Conservation (phyloP, 331 rosid species). For the Telfairia occidentalis region DNA sequence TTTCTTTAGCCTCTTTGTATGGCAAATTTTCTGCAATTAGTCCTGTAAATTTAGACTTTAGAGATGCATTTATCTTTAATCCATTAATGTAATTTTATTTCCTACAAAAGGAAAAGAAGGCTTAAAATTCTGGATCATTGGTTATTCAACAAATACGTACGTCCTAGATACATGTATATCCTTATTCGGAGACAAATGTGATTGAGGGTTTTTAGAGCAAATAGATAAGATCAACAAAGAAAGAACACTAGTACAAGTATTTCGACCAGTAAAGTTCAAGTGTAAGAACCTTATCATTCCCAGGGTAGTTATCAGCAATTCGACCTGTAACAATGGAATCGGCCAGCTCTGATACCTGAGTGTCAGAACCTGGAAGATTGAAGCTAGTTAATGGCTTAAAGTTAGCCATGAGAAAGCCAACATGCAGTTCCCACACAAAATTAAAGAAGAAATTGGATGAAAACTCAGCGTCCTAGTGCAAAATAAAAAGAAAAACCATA, state of each 20-base stretch:
- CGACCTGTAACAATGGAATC: conserved; percentile 50
- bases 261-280: not conserved
- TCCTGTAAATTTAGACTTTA: not conserved
- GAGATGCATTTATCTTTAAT: not conserved
- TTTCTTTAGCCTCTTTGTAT: not conserved
- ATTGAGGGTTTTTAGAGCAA: not conserved
- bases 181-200: not conserved
- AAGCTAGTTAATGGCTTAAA: conserved; percentile 16
- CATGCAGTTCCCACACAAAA: not conserved
- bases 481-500: not conserved
- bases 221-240: not conserved
- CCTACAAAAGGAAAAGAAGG: not conserved
- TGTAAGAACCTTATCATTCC: conserved; percentile 39
- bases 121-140: not conserved
- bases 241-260: not conserved
- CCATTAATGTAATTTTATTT: not conserved
- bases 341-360: conserved; percentile 58
- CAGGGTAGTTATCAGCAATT: conserved; percentile 34
- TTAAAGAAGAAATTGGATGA: not conserved
- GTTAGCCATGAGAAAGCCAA: conserved; percentile 13
- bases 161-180: not conserved
- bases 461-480: not conserved
- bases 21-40: not conserved
- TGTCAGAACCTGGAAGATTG: conserved; percentile 52
- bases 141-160: not conserved